phyloP scores from a whole-genome alignment of 495 filamentous ascomycete genomes.

The Symbiotaphrina buchneri region DNA sequence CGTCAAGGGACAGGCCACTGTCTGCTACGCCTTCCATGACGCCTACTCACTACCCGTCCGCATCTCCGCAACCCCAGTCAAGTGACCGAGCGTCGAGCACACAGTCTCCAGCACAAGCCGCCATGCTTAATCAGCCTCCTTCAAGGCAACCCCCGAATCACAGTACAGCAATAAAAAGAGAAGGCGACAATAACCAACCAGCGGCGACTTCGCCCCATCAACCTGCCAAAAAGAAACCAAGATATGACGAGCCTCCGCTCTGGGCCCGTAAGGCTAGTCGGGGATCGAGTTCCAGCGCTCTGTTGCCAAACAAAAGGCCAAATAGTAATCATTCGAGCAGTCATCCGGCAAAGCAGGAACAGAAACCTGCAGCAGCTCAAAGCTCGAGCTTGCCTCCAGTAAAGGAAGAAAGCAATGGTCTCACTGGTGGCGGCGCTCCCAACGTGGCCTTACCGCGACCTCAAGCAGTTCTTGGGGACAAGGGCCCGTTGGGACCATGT shows the following conservation, averaged over 20 bases:
- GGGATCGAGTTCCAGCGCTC: constrained; percentile 12
- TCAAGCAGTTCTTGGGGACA: not conserved
- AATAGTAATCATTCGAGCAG: not conserved
- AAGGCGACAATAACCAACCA: too few relatives aligned
- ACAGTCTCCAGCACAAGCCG: constrained; percentile 2
- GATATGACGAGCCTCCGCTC: constrained; percentile 15
- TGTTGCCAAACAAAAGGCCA: constrained; percentile 3
- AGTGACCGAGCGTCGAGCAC: constrained; percentile 1
- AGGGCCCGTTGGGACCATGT: constrained; percentile 35
- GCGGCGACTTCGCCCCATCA: constrained; percentile 12
- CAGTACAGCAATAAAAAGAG: too few relatives aligned
- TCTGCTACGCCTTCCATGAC: not conserved
- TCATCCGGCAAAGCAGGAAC: constrained; percentile 2
- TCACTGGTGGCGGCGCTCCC: too few relatives aligned
- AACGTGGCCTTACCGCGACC: not conserved
- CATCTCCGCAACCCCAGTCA: not conserved
- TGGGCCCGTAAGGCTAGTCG: constrained; percentile 15
- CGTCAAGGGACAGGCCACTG: too few relatives aligned
- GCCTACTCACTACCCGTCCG: not conserved
- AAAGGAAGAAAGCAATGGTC: too few relatives aligned
- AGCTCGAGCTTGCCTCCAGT: too few relatives aligned
- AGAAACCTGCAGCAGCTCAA: constrained; percentile 5
- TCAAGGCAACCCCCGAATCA: constrained; percentile 1
- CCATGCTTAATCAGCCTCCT: not conserved
- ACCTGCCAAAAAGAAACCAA: constrained; percentile 10